Evolutionary conservation across 371 early-diverging fungal species (phyloP), one percentile per base, ranked within the genome.

Genomic region (Rhizopus microsporus): DNA sequence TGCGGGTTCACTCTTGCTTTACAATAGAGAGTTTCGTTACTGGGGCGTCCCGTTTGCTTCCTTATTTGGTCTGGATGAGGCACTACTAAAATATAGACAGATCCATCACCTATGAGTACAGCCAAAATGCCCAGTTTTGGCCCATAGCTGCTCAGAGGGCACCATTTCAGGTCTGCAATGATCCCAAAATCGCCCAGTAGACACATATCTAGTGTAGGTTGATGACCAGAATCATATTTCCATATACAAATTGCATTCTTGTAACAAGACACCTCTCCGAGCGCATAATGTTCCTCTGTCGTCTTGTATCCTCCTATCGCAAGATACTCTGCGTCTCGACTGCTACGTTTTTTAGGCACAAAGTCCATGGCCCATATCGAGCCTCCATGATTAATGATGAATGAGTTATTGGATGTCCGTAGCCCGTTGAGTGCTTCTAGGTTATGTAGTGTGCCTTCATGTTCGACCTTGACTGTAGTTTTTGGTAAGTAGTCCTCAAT

Each of bases 351-450:
- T 34, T 77, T 77, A 3, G 84, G 83, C 13, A 73, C 77, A 74
- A 86, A 88, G 17, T 83, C 85, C 17, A 89, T 50, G 7, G 80
- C 86, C 84, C 87, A 86, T n/a, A 88, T 72, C 17, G 86, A 77
- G 5, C 76, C 72, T 4, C 87, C 90, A n/a, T 72, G 59, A 40
- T 87, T 86, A 3, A 85, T 31, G 9, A 83, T 54, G 50, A 61
- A 57, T 42, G 38, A 37, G 48, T 17, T 37, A 23, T 23, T 23
- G 23, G 23, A 23, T 23, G 23, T 23, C 23, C 23, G 23, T 23
- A 23, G 23, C 2, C 23, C 2, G 23, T 23, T 23, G 2, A 1
- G 23, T 2, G 23, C 23, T 23, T 23, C 23, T 23, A 23, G 23
- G 23, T 23, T 23, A 23, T 23, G 23, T 23, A 23, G 23, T 2